Evolutionary conservation across 257 asterid species (phyloP), one percentile per base, ranked within the genome.

Genomic region (Cynanchum wilfordii): DNA sequence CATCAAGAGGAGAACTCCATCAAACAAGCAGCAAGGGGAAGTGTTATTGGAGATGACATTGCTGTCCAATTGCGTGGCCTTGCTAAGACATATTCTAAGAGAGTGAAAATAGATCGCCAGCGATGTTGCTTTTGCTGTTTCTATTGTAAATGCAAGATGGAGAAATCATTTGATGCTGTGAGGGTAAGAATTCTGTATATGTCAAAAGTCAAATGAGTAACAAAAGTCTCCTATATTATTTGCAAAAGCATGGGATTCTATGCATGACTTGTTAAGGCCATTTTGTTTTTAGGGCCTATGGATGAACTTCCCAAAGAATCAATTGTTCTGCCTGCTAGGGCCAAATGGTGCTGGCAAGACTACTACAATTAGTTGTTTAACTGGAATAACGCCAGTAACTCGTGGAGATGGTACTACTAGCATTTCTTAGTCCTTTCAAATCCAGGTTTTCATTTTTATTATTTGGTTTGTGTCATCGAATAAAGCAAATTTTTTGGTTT

Each of bases 311-410:
- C 79, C 84, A 20, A 83, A 73, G 71, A 74, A 80, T 76, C 87
- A 83, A 67, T 67, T 83, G 36, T 78, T 78, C 63, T 80, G 82
- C 68, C 76, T 78, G 50, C 65, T 80, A 0, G 87, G 87, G 27
- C 85, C 87, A 54, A 83, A 83, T 78, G 85, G 87, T 36, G 87
- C 85, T 9, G 87, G 87, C 15, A 83, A 83, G 70, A 78, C 87
- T 25, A 83, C 85, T 30, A 68, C 71, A n/a, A 83, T 83, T 44
- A 75, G 77, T 70, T 83, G 85, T 60, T 73, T 83, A 66, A 83
- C 81, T n/a, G 87, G 87, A 47, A 76, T 83, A 36, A 80, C 74
- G 47, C 76, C 83, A 0, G 78, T 80, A 36, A 78, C 87, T 38
- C 68, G 19, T 52, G 85, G 87, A 57, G 80, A 83, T 66, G 87